A percentile compares a stretch with the other conserved stretches of the same genome.
These are phyloP conservation scores for Euphrasia arctica DNA, from an alignment of 305 asterid species.

Conservation along the genomic window DNA sequence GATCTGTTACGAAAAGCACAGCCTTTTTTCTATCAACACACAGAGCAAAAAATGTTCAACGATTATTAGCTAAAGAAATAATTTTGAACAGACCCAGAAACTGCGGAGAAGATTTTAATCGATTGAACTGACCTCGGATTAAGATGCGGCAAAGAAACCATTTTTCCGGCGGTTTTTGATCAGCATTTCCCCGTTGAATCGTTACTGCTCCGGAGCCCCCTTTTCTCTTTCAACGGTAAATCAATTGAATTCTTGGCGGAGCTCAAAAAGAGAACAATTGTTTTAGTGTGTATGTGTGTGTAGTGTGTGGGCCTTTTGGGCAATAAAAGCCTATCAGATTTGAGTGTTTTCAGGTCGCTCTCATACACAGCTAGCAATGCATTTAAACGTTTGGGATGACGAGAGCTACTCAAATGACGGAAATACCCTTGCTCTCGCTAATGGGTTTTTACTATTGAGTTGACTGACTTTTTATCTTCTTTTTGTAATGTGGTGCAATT, in stretches of 20 bases:
- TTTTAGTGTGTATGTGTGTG: slow-evolving; percentile 26
- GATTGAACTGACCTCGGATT: slow-evolving; percentile 22
- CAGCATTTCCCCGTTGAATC: neutral
- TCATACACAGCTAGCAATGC: slow-evolving; percentile 56
- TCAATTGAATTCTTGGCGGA: slow-evolving; percentile 18
- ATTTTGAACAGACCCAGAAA: neutral
- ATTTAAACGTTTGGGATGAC: slow-evolving; percentile 60
- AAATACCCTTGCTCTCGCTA: slow-evolving; percentile 19
- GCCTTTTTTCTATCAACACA: slow-evolving; percentile 12
- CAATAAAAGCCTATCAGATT: slow-evolving; percentile 35
- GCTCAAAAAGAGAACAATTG: slow-evolving; percentile 1
- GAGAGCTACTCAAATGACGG: slow-evolving; percentile 9
- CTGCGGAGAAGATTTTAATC: slow-evolving; percentile 7
- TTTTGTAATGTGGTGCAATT: no score
- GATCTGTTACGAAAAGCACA: slow-evolving; percentile 30
- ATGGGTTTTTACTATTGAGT: slow-evolving; percentile 16
- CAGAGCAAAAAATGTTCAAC: neutral
- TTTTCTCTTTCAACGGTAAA: slow-evolving; percentile 42
- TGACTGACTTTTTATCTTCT: slow-evolving; percentile 19
- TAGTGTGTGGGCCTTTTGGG: slow-evolving; percentile 39
- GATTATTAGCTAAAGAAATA: neutral
- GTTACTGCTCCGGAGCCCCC: slow-evolving; percentile 16
- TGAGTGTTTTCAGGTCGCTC: slow-evolving; percentile 57
- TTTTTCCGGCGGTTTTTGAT: slow-evolving; percentile 1
- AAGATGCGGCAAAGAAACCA: slow-evolving; percentile 20